These are phyloP conservation scores for Parafenestella ontariensis DNA, from an alignment of 2,329 filamentous ascomycete species.

Conservation along the genomic window DNA sequence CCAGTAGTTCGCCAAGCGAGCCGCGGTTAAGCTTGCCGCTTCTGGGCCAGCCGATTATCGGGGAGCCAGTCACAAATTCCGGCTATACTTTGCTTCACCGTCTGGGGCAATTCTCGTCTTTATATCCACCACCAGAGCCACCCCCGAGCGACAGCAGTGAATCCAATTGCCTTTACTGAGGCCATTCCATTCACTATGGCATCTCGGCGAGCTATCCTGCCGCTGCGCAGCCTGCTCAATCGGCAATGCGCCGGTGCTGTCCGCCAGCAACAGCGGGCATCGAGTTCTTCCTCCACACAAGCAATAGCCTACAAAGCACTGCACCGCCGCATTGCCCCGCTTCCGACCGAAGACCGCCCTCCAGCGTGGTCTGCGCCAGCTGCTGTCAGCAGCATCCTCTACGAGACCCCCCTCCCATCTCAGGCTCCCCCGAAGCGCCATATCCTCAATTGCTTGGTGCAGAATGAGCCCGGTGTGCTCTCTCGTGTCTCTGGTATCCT, in stretches of 20 bases:
- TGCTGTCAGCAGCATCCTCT: slow-evolving; percentile 97
- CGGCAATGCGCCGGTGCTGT: slow-evolving; percentile 34
- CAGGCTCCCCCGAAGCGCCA: slow-evolving; percentile 88
- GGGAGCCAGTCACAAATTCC: slow-evolving; percentile 2
- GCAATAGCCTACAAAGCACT: slow-evolving; percentile 97
- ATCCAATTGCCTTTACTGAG: slow-evolving; percentile 30
- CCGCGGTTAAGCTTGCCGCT: slow-evolving; percentile 7
- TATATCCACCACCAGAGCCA: slow-evolving; percentile 5
- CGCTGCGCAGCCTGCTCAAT: slow-evolving; percentile 43
- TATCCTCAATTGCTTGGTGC: slow-evolving; percentile 96
- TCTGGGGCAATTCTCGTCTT: slow-evolving; percentile 9
- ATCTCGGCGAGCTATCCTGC: slow-evolving; percentile 51
- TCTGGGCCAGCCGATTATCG: slow-evolving; percentile 6
- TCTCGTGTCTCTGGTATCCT: slow-evolving; percentile 96
- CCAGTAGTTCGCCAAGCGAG: slow-evolving; percentile 1
- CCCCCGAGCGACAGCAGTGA: slow-evolving; percentile 4
- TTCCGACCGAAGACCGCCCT: slow-evolving; percentile 76
- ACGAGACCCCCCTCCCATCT: slow-evolving; percentile 91
- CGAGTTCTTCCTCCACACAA: slow-evolving; percentile 76
- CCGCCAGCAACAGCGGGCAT: slow-evolving; percentile 44
- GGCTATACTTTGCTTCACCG: not conserved
- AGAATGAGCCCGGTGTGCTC: slow-evolving; percentile 97
- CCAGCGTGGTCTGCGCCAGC: slow-evolving; percentile 88
- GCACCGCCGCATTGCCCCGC: slow-evolving; percentile 85
- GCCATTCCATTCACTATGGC: slow-evolving; percentile 47